A percentile compares a stretch with the other conserved stretches of the same genome.
phyloP scores from a whole-genome alignment of 352 stramenopile genomes.

The Peronosclerospora sorghi region DNA sequence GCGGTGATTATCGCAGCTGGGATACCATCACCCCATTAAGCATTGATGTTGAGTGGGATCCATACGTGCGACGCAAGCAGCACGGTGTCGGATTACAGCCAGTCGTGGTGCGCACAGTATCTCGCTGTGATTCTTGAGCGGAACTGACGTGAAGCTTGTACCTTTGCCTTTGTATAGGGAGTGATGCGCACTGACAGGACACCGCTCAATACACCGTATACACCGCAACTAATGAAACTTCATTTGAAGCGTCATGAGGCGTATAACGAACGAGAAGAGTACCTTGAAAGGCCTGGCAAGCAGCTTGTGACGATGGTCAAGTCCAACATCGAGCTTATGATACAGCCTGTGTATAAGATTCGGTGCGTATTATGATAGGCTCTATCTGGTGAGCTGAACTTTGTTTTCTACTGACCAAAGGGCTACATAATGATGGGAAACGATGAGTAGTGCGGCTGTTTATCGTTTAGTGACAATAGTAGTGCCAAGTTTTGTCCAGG shows the following conservation, averaged over 20 bases:
- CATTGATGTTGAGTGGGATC: constrained; percentile 41
- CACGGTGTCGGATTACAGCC: constrained; percentile 32
- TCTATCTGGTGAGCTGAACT: constrained; percentile 1
- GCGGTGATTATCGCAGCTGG: constrained; percentile 14
- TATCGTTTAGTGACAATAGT: constrained; percentile 23
- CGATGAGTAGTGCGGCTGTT: constrained; percentile 17
- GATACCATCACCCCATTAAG: constrained; percentile 24
- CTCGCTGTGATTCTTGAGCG: neutral
- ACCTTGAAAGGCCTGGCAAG: constrained; percentile 15
- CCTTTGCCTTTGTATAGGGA: constrained; percentile 17
- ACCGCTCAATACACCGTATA: constrained; percentile 76
- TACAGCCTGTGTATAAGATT: constrained; percentile 39
- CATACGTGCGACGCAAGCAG: constrained; percentile 39
- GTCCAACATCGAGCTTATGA: constrained; percentile 27
- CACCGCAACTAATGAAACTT: constrained; percentile 75
- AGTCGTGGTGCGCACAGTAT: constrained; percentile 22
- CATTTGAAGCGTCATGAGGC: constrained; percentile 57
- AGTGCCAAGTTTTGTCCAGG: constrained; percentile 28
- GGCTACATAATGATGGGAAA: constrained; percentile 1
- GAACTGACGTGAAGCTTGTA: neutral
- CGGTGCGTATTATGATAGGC: constrained; percentile 20
- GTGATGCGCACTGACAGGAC: constrained; percentile 62
- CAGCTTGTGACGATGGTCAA: constrained; percentile 33
- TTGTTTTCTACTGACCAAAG: constrained; percentile 8
- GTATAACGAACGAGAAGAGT: constrained; percentile 28